phyloP scores from a whole-genome alignment of 2,329 filamentous ascomycete genomes.

The Nothophaeocryptopus gaeumannii region DNA sequence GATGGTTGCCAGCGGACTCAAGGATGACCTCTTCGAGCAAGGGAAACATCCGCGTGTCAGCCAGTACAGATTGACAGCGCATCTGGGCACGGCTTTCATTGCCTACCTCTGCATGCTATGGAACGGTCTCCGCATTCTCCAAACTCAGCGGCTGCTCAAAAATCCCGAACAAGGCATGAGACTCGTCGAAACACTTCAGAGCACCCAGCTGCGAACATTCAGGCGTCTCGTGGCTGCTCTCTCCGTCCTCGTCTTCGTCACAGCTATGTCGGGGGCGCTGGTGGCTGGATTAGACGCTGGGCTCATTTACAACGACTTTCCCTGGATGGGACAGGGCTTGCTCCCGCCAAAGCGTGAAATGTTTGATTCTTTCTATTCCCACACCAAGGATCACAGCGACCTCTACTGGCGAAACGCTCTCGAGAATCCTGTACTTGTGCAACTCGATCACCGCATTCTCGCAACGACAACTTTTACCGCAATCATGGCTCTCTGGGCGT shows the following conservation, averaged over 20 bases:
- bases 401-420: slow-evolving; percentile 97
- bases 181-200: slow-evolving; percentile 60
- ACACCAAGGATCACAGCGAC: slow-evolving; percentile 73
- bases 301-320: slow-evolving; percentile 98
- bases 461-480: slow-evolving; percentile 84
- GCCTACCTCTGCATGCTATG: slow-evolving; percentile 95
- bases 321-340: slow-evolving; percentile 83
- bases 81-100: slow-evolving; percentile 84
- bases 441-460: slow-evolving; percentile 90
- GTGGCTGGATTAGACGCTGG: slow-evolving; percentile 95
- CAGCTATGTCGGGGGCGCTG: slow-evolving; percentile 88
- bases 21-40: slow-evolving; percentile 90
- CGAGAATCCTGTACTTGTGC: slow-evolving; percentile 92
- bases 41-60: slow-evolving; percentile 88
- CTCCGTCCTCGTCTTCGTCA: slow-evolving; percentile 75
- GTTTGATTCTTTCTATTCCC: slow-evolving; percentile 80
- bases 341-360: slow-evolving; percentile 80
- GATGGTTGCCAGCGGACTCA: slow-evolving; percentile 97
- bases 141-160: slow-evolving; percentile 68
- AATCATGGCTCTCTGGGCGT: slow-evolving; percentile 76
- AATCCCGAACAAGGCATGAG: slow-evolving; percentile 57
- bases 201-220: slow-evolving; percentile 69
- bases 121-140: slow-evolving; percentile 80
- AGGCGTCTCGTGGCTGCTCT: slow-evolving; percentile 69
- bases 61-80: slow-evolving; percentile 87